phyloP scores from a whole-genome alignment of 1,139 yeast species.

The Diutina mesorugosa region DNA sequence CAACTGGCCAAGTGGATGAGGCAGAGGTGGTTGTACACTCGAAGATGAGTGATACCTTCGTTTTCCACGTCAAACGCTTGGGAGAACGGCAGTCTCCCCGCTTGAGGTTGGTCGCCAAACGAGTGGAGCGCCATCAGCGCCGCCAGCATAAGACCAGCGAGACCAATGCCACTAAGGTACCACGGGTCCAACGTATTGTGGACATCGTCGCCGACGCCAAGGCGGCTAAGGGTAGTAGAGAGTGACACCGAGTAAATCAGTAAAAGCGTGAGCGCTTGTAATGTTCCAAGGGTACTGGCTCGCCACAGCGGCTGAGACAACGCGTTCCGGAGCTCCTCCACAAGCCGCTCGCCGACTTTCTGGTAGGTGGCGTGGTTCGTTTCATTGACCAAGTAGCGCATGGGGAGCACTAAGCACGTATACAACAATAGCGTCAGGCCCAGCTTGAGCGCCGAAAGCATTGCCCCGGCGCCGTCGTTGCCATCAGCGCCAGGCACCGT shows the following conservation, averaged over 20 bases:
- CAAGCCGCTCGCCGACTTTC: not conserved
- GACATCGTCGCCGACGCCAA: slow-evolving; percentile 16
- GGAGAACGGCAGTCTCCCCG: not conserved
- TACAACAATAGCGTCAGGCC: slow-evolving; percentile 1
- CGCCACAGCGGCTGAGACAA: slow-evolving; percentile 1
- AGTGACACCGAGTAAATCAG: slow-evolving; percentile 50
- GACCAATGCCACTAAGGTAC: slow-evolving; percentile 45
- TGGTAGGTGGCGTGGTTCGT: not conserved
- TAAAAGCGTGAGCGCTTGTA: slow-evolving; percentile 52
- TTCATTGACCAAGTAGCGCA: not conserved
- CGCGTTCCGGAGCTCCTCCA: not conserved
- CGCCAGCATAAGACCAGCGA: slow-evolving; percentile 42
- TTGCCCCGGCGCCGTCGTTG: not conserved
- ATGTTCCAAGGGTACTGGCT: slow-evolving; percentile 32
- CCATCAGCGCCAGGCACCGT: not conserved
- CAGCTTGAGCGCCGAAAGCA: not conserved
- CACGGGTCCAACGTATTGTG: slow-evolving; percentile 39
- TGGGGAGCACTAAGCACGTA: not conserved
- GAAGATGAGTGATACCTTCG: slow-evolving; percentile 37
- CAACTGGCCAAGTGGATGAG: slow-evolving; percentile 61
- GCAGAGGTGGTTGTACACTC: slow-evolving; percentile 66
- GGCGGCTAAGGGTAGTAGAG: slow-evolving; percentile 17
- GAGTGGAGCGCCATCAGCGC: slow-evolving; percentile 13
- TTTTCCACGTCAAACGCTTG: slow-evolving; percentile 14
- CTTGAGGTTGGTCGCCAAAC: slow-evolving; percentile 12